phyloP scores from a whole-genome alignment of 768 basidiomycete species.

The Candolleomyces eurysporus region DNA sequence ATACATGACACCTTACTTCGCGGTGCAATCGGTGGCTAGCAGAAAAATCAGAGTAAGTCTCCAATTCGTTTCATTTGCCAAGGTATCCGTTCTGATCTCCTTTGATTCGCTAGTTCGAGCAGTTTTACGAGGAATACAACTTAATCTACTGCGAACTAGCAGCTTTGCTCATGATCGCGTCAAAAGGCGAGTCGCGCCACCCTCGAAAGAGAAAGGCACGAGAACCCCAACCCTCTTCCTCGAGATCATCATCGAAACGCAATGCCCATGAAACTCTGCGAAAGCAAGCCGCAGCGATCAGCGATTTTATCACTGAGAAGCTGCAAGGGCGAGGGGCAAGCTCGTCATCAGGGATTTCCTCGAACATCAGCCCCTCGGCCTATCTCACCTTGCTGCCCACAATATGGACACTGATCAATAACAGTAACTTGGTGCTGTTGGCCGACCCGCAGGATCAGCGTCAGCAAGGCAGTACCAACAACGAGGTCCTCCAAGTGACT shows the following conservation, averaged over 20 bases:
- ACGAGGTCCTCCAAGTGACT: conserved; percentile 49
- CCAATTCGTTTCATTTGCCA: neutral
- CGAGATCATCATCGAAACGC: conserved; percentile 7
- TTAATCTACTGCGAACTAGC: conserved; percentile 76
- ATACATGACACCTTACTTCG: conserved; percentile 84
- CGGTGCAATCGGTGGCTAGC: conserved; percentile 51
- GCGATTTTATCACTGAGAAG: conserved; percentile 57
- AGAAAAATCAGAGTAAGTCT: conserved; percentile 58
- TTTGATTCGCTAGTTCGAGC: conserved; percentile 48
- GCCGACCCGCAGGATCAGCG: conserved; percentile 9
- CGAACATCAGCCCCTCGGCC: conserved; percentile 50
- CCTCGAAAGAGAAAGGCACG: conserved; percentile 19
- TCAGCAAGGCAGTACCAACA: conserved; percentile 4
- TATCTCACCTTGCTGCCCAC: conserved; percentile 74
- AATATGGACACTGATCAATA: conserved; percentile 71
- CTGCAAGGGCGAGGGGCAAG: conserved; percentile 47
- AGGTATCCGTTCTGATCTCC: neutral
- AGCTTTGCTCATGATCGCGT: conserved; percentile 55
- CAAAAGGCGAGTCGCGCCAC: conserved; percentile 18
- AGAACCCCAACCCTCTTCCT: conserved; percentile 11
- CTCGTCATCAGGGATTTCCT: conserved; percentile 42
- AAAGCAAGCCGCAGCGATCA: conserved; percentile 50
- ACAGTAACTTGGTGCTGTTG: conserved; percentile 19
- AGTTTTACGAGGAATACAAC: conserved; percentile 68
- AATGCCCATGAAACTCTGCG: conserved; percentile 9